These are phyloP conservation scores for Exophiala phaeomuriformis DNA, from an alignment of 2,329 filamentous ascomycete genomes.

Conservation along the genomic window DNA sequence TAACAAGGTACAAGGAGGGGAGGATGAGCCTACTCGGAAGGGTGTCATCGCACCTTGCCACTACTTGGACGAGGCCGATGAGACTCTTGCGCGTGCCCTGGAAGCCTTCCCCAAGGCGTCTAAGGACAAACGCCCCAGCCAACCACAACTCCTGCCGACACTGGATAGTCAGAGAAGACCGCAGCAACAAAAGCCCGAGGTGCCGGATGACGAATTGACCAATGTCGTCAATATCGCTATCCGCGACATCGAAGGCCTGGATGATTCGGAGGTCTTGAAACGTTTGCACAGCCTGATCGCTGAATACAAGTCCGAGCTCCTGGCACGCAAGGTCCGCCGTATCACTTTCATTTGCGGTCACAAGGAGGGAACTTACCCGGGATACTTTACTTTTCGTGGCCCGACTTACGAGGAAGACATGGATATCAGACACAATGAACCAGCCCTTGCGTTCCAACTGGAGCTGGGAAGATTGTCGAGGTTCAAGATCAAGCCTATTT, in stretches of 20 bases:
- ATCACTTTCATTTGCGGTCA: slow-evolving; percentile 94
- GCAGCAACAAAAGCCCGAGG: slow-evolving; percentile 45
- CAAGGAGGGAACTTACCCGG: slow-evolving; percentile 87
- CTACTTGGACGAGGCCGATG: slow-evolving; percentile 90
- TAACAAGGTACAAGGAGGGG: slow-evolving; percentile 52
- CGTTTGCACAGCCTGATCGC: slow-evolving; percentile 70
- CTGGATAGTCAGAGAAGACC: slow-evolving; percentile 65
- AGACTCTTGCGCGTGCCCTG: slow-evolving; percentile 73
- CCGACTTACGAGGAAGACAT: slow-evolving; percentile 83
- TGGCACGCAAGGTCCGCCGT: slow-evolving; percentile 73
- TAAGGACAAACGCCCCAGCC: slow-evolving; percentile 49
- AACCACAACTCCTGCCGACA: slow-evolving; percentile 59
- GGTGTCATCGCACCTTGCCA: slow-evolving; percentile 90
- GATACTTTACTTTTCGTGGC: slow-evolving; percentile 97
- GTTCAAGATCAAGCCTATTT: slow-evolving; percentile 96
- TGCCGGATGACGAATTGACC: slow-evolving; percentile 68
- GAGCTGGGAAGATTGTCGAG: slow-evolving; percentile 89
- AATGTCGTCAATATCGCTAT: slow-evolving; percentile 90
- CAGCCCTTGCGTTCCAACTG: slow-evolving; percentile 95
- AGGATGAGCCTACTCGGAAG: slow-evolving; percentile 70
- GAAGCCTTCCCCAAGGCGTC: slow-evolving; percentile 64
- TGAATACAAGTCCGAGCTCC: slow-evolving; percentile 74
- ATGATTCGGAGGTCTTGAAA: slow-evolving; percentile 71
- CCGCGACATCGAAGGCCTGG: slow-evolving; percentile 73
- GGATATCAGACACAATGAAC: slow-evolving; percentile 95